Evolutionary conservation across 176 grass and related monocot species (phyloP), one percentile per base, ranked within the genome.

Genomic region (Zoysia pacifica): DNA sequence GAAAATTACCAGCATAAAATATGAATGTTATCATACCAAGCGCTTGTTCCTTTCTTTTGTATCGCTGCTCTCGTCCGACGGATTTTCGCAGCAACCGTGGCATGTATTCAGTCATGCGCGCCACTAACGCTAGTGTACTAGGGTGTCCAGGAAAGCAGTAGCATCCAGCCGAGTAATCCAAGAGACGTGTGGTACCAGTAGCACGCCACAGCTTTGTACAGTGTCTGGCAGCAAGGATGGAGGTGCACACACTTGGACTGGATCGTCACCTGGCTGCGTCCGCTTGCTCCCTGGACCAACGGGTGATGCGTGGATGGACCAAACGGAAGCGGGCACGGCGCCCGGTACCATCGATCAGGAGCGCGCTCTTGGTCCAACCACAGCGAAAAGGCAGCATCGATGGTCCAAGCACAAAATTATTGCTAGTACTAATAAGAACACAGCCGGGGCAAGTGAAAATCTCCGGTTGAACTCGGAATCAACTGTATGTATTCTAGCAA

Each of bases 381-480:
- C 70, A 41, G 70, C 70, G 6, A 16, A 60, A 60, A 41, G 16
- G 46, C 74, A 2, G 13, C 58, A 46, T 65, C 48, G 14, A 38
- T 70, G 72, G 79, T 87, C 85, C 79, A 18, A 35, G 3, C 41
- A 3, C 66, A 5, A 11, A 82, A 87, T 82, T 71, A 87, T 71
- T 70, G 28, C 28, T 28, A 28, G 28, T 28, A 28, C 28, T 28
- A 28, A 28, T 28, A 28, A 36, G 28, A 38, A 46, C 1, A 53
- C 20, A 63, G 62, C n/a, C n/a, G 16, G n/a, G 10, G 3, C 5
- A 3, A 53, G 58, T 49, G n/a, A 2, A 2, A 51, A 54, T 65
- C 50, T 51, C 18, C 8, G 18, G 11, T 0, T 16, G 28, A 58
- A 44, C 14, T 53, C 4, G 7, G 45, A 7, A 28, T 28, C 28